Base-by-base conservation (phyloP, 2,329 filamentous ascomycete genomes). In the Leptographium flavum region DNA sequence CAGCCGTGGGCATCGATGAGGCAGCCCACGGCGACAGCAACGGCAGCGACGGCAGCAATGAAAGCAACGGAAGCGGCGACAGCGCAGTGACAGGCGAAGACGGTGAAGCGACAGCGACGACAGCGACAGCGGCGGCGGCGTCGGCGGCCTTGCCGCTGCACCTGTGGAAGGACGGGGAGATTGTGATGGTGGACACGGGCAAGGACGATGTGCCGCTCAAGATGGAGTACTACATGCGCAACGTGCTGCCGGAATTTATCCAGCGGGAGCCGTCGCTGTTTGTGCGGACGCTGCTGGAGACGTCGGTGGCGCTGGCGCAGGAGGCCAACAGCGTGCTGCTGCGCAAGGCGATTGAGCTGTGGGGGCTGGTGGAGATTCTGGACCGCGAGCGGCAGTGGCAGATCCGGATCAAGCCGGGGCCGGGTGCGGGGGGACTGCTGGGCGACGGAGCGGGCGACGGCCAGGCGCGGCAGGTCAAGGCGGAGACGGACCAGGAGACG, bases 361-460 rank as follows among this genome's bases (percentile, higher is more conserved):
- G 77, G 77, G 73, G 74, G 0, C 65, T 78, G 5, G 75, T 81
- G 5, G 76, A 81, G 55, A 74, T 79, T 39, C 74, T 81, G 47
- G 76, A 81, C 55, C 70, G 74, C 41, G 76, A 81, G 55, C 66
- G 75, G 4, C 70, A 75, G 49, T 81, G 77, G 77, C 67, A 63
- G 30, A 73, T 78, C 50, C 56, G 69, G 4, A 68, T 71, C 47
- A 69, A 68, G 50, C 64, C 65, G 6, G 62, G 60, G 1, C 21
- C 14, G 9, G 21, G 19, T 14, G 21, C n/a, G 11, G 31, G 14
- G 19, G 9, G 5, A 15, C 21, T 3, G 27, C 11, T 30, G 25
- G 25, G 25, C 5, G 6, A 10, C 6, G 10, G 25, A 27, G 10
- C 25, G 25, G 10, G 10, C 6, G 25, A 27, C 10, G 30, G 14